A percentile compares a stretch with the other conserved stretches of the same genome.
These are phyloP conservation scores for Clonostachys chloroleuca DNA, from an alignment of 2,329 filamentous ascomycete species.

Conservation along the genomic window DNA sequence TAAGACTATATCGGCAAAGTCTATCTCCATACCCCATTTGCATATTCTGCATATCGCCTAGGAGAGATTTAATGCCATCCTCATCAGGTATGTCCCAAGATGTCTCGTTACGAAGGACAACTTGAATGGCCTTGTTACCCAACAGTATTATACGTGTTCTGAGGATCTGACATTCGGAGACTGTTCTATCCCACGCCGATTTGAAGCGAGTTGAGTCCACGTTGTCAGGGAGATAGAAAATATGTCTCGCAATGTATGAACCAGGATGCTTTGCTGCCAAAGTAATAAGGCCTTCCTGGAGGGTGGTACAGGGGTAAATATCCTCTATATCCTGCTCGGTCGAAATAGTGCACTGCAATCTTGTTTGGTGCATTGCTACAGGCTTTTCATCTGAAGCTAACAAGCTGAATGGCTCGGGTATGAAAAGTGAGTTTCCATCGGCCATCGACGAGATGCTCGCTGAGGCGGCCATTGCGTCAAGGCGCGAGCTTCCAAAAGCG, in stretches of 20 bases:
- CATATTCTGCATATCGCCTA: not conserved
- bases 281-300: slow-evolving; percentile 44
- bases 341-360: not conserved
- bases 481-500: not conserved
- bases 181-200: slow-evolving; percentile 3
- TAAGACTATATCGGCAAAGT: not conserved
- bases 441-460: not conserved
- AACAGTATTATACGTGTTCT: not conserved
- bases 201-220: slow-evolving; percentile 8
- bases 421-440: not conserved
- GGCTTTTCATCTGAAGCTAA: not conserved
- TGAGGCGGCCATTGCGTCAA: not conserved
- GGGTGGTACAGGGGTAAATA: slow-evolving; percentile 40
- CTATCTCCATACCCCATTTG: not conserved
- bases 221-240: slow-evolving; percentile 8
- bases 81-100: not conserved
- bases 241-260: slow-evolving; percentile 22
- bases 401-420: not conserved
- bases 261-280: slow-evolving; percentile 30
- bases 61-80: not conserved
- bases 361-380: too few species aligned
- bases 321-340: slow-evolving; percentile 26
- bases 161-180: not conserved
- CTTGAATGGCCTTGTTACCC: not conserved
- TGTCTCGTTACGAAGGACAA: not conserved